phyloP scores from a whole-genome alignment of 2,329 filamentous ascomycete genomes.

The Xylariomycetidae sp. region DNA sequence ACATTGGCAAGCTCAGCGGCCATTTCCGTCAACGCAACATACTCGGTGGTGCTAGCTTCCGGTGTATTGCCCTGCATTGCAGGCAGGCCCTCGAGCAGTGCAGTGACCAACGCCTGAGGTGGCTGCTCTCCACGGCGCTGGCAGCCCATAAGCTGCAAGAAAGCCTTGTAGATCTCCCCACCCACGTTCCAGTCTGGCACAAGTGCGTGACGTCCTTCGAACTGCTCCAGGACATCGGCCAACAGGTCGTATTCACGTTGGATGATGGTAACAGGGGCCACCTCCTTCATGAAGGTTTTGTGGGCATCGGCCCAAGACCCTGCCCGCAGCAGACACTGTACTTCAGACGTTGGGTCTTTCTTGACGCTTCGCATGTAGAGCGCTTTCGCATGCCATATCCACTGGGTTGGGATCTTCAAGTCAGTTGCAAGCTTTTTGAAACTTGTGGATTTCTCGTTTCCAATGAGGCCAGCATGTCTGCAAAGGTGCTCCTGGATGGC shows the following conservation, averaged over 20 bases:
- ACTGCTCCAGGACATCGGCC: slow-evolving; percentile 63
- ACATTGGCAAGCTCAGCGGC: slow-evolving; percentile 27
- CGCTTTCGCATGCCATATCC: slow-evolving; percentile 86
- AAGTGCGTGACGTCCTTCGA: slow-evolving; percentile 54
- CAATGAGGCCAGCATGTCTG: slow-evolving; percentile 63
- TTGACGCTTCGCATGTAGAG: slow-evolving; percentile 70
- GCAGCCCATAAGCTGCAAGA: slow-evolving; percentile 44
- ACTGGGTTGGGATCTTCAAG: slow-evolving; percentile 65
- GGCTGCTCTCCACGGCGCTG: slow-evolving; percentile 32
- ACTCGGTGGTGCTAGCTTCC: slow-evolving; percentile 25
- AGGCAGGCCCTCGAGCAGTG: slow-evolving; percentile 49
- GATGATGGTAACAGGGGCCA: slow-evolving; percentile 78
- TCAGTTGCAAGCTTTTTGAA: slow-evolving; percentile 57
- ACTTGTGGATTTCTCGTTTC: slow-evolving; percentile 47
- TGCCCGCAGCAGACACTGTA: slow-evolving; percentile 74
- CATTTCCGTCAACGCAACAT: slow-evolving; percentile 29
- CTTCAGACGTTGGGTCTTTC: slow-evolving; percentile 64
- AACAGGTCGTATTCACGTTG: slow-evolving; percentile 71
- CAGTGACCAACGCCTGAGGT: slow-evolving; percentile 45
- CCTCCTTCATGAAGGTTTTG: slow-evolving; percentile 69
- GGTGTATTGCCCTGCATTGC: slow-evolving; percentile 42
- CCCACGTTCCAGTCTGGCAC: slow-evolving; percentile 73
- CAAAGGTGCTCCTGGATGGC: slow-evolving; percentile 69
- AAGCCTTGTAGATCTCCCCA: slow-evolving; percentile 69
- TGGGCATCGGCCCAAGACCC: slow-evolving; percentile 76